A percentile compares a stretch with the other conserved stretches of the same genome.
Conservation (phyloP, 179 eudicot genomes). For the Carnegiea gigantea region DNA sequence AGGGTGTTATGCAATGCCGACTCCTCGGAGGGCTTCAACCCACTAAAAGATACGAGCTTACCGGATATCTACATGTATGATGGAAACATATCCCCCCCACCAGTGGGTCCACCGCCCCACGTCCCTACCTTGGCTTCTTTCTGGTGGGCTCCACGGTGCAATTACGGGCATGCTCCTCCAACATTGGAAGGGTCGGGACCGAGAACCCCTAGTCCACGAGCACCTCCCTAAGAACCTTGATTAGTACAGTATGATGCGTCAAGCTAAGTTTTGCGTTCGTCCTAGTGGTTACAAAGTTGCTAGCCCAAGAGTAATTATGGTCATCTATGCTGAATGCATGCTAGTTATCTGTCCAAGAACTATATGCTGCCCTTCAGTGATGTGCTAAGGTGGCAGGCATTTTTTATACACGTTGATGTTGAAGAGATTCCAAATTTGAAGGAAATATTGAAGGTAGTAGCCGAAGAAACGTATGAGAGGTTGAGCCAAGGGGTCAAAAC, state of each 20-base stretch:
- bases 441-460: conserved; percentile 52
- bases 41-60: conserved; percentile 76
- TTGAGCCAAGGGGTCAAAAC: conserved; percentile 60
- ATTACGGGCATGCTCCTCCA: conserved; percentile 65
- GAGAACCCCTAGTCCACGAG: conserved; percentile 58
- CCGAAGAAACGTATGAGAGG: conserved; percentile 50
- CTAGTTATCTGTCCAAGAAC: conserved; percentile 65
- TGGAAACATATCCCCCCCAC: conserved; percentile 46
- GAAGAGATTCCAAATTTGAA: conserved; percentile 60
- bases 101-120: conserved; percentile 32
- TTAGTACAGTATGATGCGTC: conserved; percentile 55
- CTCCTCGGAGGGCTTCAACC: conserved; percentile 84
- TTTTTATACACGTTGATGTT: conserved; percentile 58
- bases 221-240: conserved; percentile 68
- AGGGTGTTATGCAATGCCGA: conserved; percentile 89
- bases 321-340: conserved; percentile 79
- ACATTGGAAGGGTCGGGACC: conserved; percentile 63
- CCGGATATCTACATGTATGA: conserved; percentile 63
- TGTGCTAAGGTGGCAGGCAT: conserved; percentile 78
- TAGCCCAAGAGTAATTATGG: conserved; percentile 80
- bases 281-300: conserved; percentile 96
- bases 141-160: conserved; percentile 87
- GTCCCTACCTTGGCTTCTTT: conserved; percentile 77
- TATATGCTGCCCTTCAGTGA: conserved; percentile 85
- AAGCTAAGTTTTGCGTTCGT: conserved; percentile 68